Percentiles rank a stretch among this genome's conserved stretches.
These are phyloP conservation scores for Daucus carota DNA, from an alignment of 129 eudicot genomes.

Conservation along the genomic window DH1_v3.0 NC_030384.2:34576001-34576500, in stretches of 20 bases:
- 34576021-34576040: not conserved
- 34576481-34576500: not conserved
- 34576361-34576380: not conserved
- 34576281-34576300: not conserved
- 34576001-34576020: not conserved
- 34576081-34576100: not conserved
- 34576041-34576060: not conserved
- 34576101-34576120: not conserved
- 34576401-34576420: not conserved
- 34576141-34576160: not conserved
- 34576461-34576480: not conserved
- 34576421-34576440: not conserved
- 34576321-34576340: not conserved
- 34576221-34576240: not conserved
- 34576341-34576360: not conserved
- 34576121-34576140: not conserved
- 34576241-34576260: not conserved
- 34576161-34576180: not conserved
- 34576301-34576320: no score
- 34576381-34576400: not conserved
- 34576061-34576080: not conserved
- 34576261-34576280: not conserved
- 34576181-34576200: not conserved
- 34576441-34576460: conserved; percentile 1
- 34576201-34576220: not conserved